Base-by-base conservation (phyloP, 805 yeast genomes). In the Candida chilensis region DNA sequence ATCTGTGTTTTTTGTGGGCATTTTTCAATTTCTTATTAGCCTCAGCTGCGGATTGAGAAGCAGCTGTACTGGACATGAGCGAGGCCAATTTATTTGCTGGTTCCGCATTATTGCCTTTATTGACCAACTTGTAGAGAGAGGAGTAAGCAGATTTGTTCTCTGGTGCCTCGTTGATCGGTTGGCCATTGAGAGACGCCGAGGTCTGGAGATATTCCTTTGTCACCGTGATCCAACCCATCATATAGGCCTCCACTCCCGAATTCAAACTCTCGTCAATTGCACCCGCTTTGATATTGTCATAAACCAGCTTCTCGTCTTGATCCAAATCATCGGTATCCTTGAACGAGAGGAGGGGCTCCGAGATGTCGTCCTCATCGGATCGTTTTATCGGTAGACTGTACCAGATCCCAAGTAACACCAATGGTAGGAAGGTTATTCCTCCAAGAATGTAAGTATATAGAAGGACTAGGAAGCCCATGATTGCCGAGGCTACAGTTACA, bases 151-250 rank as follows among this genome's bases (percentile, higher is more conserved):
- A 60, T 37, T 67, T 71, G 27, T 50, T 61, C 29, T 60, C 65
- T 16, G 47, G 44, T 14, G 59, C 48, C 32, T 60, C 71, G 36
- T 51, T 59, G 34, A 60, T 61, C 22, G 60, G 44, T 41, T 41
- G 80, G 45, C 53, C 69, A 60, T 34, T 66, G 58, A 54, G 80
- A 64, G 58, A 62, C 31, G 57, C 65, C 7, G 55, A 42, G 3
- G 61, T 52, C 30, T 61, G 67, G 24, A 61, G 29, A 47, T 78
- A 83, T 39, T 82, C 90, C 36, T 74, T 77, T 0, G 94, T 82
- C n/a, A 88, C 88, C 3, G 80, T 73, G 2, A 86, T 55, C 94
- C 94, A 84, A 6, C 94, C 95, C 8, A 73, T 59, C 46, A 67
- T 72, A 40, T 54, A 67, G 0, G 85, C 69, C 16, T 74, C 73